Conservation (phyloP, 1,139 yeast species). For the Tardiomyces depauwii region DNA sequence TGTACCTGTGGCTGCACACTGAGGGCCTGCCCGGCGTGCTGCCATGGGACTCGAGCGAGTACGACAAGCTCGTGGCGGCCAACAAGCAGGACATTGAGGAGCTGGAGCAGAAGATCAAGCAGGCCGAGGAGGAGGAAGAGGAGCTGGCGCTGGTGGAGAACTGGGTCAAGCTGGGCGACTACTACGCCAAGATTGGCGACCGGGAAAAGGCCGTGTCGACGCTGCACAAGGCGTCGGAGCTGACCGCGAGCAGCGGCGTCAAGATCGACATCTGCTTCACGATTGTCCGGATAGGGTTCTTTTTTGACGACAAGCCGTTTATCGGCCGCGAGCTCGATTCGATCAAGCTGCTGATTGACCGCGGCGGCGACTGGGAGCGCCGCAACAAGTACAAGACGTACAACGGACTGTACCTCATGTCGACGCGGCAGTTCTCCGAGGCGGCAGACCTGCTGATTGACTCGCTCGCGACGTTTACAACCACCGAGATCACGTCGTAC, state of each 20-base stretch:
- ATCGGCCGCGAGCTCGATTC: conserved; percentile 68
- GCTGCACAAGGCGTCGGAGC: conserved; percentile 61
- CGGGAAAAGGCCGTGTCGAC: conserved; percentile 61
- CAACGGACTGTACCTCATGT: conserved; percentile 70
- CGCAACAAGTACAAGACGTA: conserved; percentile 91
- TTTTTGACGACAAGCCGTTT: conserved; percentile 64
- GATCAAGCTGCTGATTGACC: conserved; percentile 64
- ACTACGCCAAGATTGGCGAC: conserved; percentile 78
- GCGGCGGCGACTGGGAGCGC: conserved; percentile 99
- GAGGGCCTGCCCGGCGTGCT: conserved; percentile 34
- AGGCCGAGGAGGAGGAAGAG: conserved; percentile 80
- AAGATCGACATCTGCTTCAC: conserved; percentile 81
- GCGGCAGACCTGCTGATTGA: conserved; percentile 80
- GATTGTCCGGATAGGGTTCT: conserved; percentile 75
- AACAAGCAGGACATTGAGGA: conserved; percentile 48
- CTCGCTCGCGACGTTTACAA: conserved; percentile 89
- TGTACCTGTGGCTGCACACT: conserved; percentile 56
- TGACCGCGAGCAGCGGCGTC: conserved; percentile 78
- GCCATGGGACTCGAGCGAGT: conserved; percentile 48
- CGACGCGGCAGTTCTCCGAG: conserved; percentile 76
- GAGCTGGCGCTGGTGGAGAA: conserved; percentile 71
- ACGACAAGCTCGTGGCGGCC: conserved; percentile 36
- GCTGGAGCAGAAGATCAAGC: conserved; percentile 52
- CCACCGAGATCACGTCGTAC: conserved; percentile 84
- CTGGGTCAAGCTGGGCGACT: conserved; percentile 76